Base-by-base conservation (phyloP, 1,284 basidiomycete genomes). In the Malassezia obtusa region DNA sequence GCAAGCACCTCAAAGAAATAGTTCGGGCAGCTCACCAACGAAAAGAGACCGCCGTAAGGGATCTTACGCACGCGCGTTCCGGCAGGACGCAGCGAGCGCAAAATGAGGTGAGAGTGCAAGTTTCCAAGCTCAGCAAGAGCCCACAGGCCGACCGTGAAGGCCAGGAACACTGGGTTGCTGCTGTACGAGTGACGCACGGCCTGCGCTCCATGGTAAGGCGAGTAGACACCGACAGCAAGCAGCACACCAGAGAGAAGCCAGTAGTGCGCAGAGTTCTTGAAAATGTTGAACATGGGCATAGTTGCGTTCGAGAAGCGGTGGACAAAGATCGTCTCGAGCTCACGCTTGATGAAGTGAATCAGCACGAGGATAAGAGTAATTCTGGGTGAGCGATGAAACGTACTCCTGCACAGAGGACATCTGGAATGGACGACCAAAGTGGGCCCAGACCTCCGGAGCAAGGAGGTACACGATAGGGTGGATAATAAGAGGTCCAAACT, bases 281-380 rank as follows among this genome's bases (percentile, higher is more conserved):
- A 86, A 40, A 98, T 81, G 72, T 90, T 89, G 58, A 76, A 75
- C 53, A 86, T 76, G 1, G 92, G 94, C 85, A 98, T 94, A 0
- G 92, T 95, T 2, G 83, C 85, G 75, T 90, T 84, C 30, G 89
- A 94, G 80, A 98, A 98, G 17, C 87, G 84, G 49, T 63, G 52
- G n/a, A 75, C 79, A 52, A 92, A 95, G 10, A 92, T 63, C 1
- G 94, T 92, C 76, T 99, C 92, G 21, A 89, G 75, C 74, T 95
- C 89, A 41, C 92, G 84, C 78, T 99, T 98, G 58, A 83, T 62
- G 75, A 91, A 98, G 75, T 98, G 92, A 14, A 84, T 69, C 68
- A 95, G 78, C 31, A 89, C 82, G 61, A 95, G 80, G 5, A 77
- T 80, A 61, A 86, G 86, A 1, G 86, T 83, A 52, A 85, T 82